phyloP scores from a whole-genome alignment of 768 basidiomycete species.

The Mycena rebaudengoi region DNA sequence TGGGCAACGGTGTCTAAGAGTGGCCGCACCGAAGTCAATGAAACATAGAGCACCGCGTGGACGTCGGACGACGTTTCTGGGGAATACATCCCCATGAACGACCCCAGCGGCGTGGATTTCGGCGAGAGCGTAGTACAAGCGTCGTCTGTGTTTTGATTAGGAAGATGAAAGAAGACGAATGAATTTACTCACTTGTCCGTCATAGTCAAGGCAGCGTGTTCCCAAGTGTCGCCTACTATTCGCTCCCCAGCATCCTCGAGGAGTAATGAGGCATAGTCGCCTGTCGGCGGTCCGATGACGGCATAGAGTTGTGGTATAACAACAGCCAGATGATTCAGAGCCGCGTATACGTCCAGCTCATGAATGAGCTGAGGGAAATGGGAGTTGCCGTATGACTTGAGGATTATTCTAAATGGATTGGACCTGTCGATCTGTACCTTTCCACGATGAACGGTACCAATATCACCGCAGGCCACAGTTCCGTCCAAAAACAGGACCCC shows the following conservation, averaged over 20 bases:
- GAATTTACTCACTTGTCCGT: neutral
- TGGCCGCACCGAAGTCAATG: neutral
- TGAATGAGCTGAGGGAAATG: neutral
- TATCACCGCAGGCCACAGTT: neutral
- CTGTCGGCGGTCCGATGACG: neutral
- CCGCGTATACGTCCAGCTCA: neutral
- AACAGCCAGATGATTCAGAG: neutral
- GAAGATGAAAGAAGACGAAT: neutral
- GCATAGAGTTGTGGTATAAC: neutral
- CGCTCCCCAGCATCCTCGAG: neutral
- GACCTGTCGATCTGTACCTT: neutral
- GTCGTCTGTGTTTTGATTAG: neutral
- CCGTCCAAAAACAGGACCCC: neutral
- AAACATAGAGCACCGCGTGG: neutral
- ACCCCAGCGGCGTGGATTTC: neutral
- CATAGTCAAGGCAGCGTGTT: neutral
- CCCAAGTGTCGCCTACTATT: neutral
- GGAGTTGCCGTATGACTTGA: neutral
- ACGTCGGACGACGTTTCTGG: neutral
- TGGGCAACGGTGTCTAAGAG: neutral
- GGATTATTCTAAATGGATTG: neutral
- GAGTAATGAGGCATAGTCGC: neutral
- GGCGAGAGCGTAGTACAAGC: neutral
- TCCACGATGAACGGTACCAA: neutral
- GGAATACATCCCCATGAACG: neutral